phyloP scores from a whole-genome alignment of 2,329 filamentous ascomycete genomes.

The Elsinoe batatas region DNA sequence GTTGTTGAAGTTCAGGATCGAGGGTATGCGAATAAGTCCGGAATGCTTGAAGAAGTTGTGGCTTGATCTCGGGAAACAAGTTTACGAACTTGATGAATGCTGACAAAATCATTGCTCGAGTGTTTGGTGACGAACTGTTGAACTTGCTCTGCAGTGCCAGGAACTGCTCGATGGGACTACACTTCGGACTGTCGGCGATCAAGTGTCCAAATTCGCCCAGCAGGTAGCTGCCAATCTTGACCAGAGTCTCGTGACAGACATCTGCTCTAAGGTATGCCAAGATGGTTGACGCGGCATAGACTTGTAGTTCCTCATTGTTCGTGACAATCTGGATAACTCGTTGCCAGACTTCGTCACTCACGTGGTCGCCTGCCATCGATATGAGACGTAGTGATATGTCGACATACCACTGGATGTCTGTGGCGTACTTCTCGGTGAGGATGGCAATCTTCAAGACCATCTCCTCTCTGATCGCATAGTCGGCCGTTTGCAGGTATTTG shows the following conservation, averaged over 20 bases:
- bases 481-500: conserved; percentile 88
- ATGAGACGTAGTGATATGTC: conserved; percentile 92
- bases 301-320: conserved; percentile 96
- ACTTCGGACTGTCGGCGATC: conserved; percentile 82
- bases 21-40: conserved; percentile 86
- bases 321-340: conserved; percentile 97
- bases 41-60: conserved; percentile 84
- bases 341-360: conserved; percentile 99
- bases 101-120: conserved; percentile 86
- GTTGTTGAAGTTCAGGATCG: conserved; percentile 89
- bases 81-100: conserved; percentile 98
- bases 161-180: conserved; percentile 95
- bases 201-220: conserved; percentile 95
- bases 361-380: conserved; percentile 93
- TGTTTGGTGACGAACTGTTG: conserved; percentile 75
- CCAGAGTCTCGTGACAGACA: conserved; percentile 89
- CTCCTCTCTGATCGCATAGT: conserved; percentile 96
- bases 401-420: conserved; percentile 98
- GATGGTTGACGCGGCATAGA: conserved; percentile 90
- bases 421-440: conserved; percentile 95
- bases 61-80: conserved; percentile 95
- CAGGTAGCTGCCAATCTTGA: conserved; percentile 96
- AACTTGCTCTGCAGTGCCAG: conserved; percentile 86
- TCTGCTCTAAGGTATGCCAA: conserved; percentile 86
- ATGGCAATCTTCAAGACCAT: conserved; percentile 99